These are phyloP conservation scores for Chamaecrista fasciculata DNA, from an alignment of 306 rosid genomes.

Conservation along the genomic window DNA sequence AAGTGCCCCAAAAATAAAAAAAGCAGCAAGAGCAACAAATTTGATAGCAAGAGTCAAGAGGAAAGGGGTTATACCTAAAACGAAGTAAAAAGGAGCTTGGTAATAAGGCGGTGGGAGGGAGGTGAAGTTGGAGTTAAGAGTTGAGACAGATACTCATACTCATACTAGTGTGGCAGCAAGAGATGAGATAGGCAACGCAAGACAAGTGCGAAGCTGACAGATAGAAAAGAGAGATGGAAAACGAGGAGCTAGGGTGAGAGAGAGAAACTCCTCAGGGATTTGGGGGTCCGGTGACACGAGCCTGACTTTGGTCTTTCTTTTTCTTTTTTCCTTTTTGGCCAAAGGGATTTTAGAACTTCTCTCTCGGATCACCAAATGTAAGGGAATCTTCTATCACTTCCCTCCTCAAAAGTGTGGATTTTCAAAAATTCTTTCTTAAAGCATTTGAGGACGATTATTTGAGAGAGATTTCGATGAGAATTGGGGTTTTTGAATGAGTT, in stretches of 20 bases:
- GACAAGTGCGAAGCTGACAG: constrained; percentile 24
- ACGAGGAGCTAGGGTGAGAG: constrained; percentile 36
- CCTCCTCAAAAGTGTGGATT: too few relatives aligned
- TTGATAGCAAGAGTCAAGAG: neutral
- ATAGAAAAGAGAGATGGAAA: neutral
- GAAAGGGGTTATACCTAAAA: neutral
- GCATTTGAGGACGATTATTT: too few relatives aligned
- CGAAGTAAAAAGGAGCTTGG: neutral
- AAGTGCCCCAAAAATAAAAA: neutral
- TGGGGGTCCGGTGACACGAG: neutral
- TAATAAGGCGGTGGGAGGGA: neutral
- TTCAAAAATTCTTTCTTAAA: too few relatives aligned
- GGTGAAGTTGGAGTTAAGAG: neutral
- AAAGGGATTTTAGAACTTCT: too few relatives aligned
- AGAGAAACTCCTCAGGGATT: constrained; percentile 24
- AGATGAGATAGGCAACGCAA: neutral
- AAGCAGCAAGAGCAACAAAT: neutral
- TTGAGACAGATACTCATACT: too few relatives aligned
- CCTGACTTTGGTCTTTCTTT: neutral
- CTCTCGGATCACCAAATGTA: too few relatives aligned
- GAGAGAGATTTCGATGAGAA: too few relatives aligned
- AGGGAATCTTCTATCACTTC: too few relatives aligned
- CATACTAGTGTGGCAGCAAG: neutral
- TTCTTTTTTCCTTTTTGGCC: neutral
- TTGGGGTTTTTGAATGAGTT: too few relatives aligned